Evolutionary conservation across 176 grass and related monocot species (phyloP), one percentile per base, ranked within the genome.

Genomic region (Carex pumila): DNA sequence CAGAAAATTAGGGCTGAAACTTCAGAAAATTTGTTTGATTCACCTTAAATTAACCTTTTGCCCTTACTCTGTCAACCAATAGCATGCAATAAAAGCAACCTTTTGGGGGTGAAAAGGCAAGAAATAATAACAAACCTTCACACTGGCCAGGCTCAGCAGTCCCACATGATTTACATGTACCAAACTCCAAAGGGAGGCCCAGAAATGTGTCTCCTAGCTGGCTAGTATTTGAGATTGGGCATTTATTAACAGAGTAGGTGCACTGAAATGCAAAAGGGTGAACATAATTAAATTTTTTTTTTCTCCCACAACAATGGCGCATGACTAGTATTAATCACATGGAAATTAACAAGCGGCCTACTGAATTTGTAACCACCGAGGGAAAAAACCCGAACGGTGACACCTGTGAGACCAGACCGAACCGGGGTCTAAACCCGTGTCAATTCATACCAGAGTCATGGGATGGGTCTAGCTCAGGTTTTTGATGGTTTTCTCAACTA

Each of bases 151-250:
- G 86, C 76, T 95, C 96, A 4, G 89, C 87, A 43, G 93, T 94
- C 29, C 96, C 96, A 85, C 96, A 98, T 12, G 96, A 89, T 79
- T 98, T 93, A 19, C 96, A 98, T 85, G 89, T 93, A 14, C 96
- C 93, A 67, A 79, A 84, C 84, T 95, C 93, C 12, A 98, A 81
- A 12, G 96, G 96, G 69, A 98, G 85, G 62, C 96, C 96, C 63
- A 98, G 89, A 77, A 93, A 98, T 61, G 96, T 91, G 61, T 98
- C 95, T 59, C 62, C 58, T 59, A 98, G 88, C 83, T 98, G 96
- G 75, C 92, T 93, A 22, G 92, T 91, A 81, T 98, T 91, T 49
- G 91, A 91, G 13, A 98, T 86, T 3, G 96, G 80, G 3, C 91
- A 95, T 2, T 93, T 91, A 30, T 87, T 98, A n/a, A 92, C 59